These are phyloP conservation scores for Lotmaria passim DNA, from an alignment of 208 protist species.

Conservation along the genomic window DNA sequence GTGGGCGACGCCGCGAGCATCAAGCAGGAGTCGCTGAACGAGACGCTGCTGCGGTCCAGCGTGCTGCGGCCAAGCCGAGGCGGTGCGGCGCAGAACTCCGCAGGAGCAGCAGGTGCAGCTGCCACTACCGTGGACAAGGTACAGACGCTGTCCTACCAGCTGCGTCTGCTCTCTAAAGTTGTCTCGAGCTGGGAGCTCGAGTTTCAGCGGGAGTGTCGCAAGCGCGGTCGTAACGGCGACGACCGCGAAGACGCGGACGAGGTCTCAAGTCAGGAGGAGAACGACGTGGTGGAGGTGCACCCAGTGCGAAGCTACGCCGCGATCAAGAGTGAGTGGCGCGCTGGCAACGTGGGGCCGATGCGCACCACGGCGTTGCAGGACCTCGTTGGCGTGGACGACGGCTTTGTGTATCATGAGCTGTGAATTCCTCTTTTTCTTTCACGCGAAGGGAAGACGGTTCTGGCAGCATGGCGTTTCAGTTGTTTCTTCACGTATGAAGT, in stretches of 20 bases:
- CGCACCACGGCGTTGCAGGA: conserved; percentile 39
- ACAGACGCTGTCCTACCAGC: conserved; percentile 59
- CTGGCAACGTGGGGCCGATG: neutral
- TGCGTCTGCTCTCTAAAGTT: conserved; percentile 76
- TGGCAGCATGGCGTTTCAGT: too few relatives aligned
- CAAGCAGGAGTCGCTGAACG: conserved; percentile 72
- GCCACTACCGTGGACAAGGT: conserved; percentile 12
- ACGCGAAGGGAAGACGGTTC: too few relatives aligned
- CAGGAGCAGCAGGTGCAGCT: too few relatives aligned
- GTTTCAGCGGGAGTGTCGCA: conserved; percentile 54
- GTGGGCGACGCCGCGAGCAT: conserved; percentile 78
- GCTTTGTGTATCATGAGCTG: conserved; percentile 88
- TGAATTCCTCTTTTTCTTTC: conserved; percentile 31
- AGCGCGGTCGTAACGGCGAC: conserved; percentile 21
- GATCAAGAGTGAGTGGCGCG: conserved; percentile 77
- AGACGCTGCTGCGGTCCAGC: conserved; percentile 32
- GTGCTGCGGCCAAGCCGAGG: conserved; percentile 16
- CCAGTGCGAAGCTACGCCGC: conserved; percentile 30
- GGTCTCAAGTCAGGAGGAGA: conserved; percentile 20
- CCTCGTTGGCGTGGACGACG: conserved; percentile 74
- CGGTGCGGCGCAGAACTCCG: too few relatives aligned
- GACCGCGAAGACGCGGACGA: conserved; percentile 16
- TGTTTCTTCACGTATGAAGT: too few relatives aligned
- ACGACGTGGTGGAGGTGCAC: conserved; percentile 41
- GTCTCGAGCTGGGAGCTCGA: conserved; percentile 87